Evolutionary conservation across 176 grass and related monocot species (phyloP).

Genomic region (Carex littledalei): DNA sequence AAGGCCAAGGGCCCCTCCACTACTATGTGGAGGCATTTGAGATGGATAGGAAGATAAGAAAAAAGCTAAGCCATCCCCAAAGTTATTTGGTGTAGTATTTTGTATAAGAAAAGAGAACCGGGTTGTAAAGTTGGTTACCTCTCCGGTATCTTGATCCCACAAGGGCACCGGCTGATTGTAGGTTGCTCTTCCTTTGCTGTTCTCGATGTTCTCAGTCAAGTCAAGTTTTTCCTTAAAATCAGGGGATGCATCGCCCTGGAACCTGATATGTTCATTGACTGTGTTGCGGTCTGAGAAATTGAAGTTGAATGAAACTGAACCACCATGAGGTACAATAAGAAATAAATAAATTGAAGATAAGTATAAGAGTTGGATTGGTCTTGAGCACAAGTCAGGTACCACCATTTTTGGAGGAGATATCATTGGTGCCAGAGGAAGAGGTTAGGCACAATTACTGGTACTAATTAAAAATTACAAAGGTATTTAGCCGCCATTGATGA

Average conservation of each 20-base stretch:
- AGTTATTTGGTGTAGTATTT: too few species aligned
- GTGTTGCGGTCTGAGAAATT: not conserved
- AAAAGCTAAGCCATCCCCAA: constrained; percentile 26
- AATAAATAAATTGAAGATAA: not conserved
- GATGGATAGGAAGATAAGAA: not conserved
- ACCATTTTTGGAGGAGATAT: too few species aligned
- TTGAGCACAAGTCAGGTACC: too few species aligned
- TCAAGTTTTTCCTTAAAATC: not conserved
- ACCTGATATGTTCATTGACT: not conserved
- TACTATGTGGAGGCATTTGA: not conserved
- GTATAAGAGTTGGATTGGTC: not conserved
- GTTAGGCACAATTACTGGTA: too few species aligned
- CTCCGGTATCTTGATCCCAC: constrained; percentile 29
- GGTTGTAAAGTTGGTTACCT: constrained; percentile 33
- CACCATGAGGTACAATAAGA: not conserved
- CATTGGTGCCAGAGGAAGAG: too few species aligned
- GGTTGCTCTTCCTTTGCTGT: constrained; percentile 13
- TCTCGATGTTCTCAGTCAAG: not conserved
- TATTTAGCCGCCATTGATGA: too few species aligned
- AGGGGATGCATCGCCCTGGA: not conserved
- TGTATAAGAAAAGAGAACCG: constrained; percentile 33
- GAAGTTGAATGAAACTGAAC: not conserved
- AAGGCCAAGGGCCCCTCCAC: not conserved
- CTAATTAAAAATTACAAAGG: too few species aligned
- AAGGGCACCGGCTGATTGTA: constrained; percentile 26